Evolutionary conservation across 1,284 basidiomycete species (phyloP).

Genomic region (Apiotrichum montevideense): DNA sequence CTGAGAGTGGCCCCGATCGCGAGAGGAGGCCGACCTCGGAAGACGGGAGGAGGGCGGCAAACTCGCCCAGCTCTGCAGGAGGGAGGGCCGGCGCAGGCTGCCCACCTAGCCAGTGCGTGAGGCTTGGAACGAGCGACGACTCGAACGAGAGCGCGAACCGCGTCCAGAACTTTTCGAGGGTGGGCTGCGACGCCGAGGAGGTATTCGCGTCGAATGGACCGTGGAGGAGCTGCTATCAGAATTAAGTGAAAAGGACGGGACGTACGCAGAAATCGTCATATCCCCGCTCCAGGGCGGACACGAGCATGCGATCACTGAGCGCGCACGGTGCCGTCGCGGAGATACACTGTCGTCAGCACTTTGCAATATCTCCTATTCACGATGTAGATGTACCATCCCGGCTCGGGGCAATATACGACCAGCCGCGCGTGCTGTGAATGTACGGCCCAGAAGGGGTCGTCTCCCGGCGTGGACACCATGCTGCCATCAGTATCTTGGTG

Average conservation of each 20-base stretch:
- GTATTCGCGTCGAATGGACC: slow-evolving; percentile 20
- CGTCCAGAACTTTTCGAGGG: slow-evolving; percentile 37
- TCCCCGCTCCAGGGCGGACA: slow-evolving; percentile 28
- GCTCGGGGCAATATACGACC: slow-evolving; percentile 33
- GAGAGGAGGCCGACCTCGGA: too few relatives aligned
- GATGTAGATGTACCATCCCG: slow-evolving; percentile 36
- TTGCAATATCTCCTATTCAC: slow-evolving; percentile 12
- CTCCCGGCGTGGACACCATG: slow-evolving; percentile 17
- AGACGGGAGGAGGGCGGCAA: too few relatives aligned
- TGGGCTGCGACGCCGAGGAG: slow-evolving; percentile 12
- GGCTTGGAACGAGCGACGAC: slow-evolving; percentile 17
- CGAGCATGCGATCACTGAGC: slow-evolving; percentile 29
- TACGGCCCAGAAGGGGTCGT: slow-evolving; percentile 26
- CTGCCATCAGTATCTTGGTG: slow-evolving; percentile 7
- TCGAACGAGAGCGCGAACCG: slow-evolving; percentile 37
- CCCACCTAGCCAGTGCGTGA: slow-evolving; percentile 25
- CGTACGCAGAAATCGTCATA: slow-evolving; percentile 32
- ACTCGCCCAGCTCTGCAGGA: too few relatives aligned
- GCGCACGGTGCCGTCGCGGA: slow-evolving; percentile 9
- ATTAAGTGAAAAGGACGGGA: not conserved
- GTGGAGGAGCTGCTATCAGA: slow-evolving; percentile 32
- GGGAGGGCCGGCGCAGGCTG: slow-evolving; percentile 4
- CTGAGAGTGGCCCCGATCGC: too few relatives aligned
- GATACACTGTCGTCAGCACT: not conserved
- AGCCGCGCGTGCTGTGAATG: slow-evolving; percentile 28